Evolutionary conservation across 2,329 filamentous ascomycete species (phyloP).

Genomic region (Oidium heveae): DNA sequence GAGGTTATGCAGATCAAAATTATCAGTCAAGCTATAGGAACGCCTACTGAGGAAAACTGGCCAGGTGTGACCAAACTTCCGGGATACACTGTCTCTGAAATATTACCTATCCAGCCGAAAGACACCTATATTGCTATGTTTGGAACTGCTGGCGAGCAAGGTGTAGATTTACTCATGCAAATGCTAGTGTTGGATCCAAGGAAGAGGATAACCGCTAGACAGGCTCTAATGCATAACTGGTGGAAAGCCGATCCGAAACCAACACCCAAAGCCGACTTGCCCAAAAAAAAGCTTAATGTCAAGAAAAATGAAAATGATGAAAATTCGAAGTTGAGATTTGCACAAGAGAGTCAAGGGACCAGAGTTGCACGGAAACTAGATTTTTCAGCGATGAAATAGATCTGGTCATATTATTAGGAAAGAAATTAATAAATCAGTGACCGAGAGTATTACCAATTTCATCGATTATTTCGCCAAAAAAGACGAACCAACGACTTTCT

Average conservation of each 20-base stretch:
- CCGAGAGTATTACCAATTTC: too few species aligned
- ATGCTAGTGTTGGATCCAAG: constrained; percentile 73
- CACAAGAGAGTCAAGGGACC: constrained; percentile 41
- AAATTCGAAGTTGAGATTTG: constrained; percentile 37
- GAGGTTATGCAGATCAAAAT: constrained; percentile 70
- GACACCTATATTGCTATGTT: constrained; percentile 57
- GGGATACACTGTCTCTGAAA: constrained; percentile 48
- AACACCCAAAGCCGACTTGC: constrained; percentile 58
- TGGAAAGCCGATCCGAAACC: constrained; percentile 68
- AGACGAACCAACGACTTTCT: too few species aligned
- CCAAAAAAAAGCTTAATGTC: constrained; percentile 36
- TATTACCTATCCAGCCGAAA: constrained; percentile 33
- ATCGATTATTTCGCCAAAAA: too few species aligned
- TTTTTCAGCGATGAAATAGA: constrained; percentile 6
- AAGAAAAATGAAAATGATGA: constrained; percentile 55
- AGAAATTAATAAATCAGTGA: too few species aligned
- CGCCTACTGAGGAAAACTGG: constrained; percentile 86
- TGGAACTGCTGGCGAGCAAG: constrained; percentile 52
- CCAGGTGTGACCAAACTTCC: constrained; percentile 64
- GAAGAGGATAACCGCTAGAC: constrained; percentile 51
- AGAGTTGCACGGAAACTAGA: constrained; percentile 22
- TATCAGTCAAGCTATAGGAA: constrained; percentile 68
- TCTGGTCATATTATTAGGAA: too few species aligned
- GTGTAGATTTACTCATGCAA: constrained; percentile 67
- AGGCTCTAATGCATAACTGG: constrained; percentile 62